phyloP scores from a whole-genome alignment of 2,329 filamentous ascomycete genomes.

The Ophiostoma ulmi region DNA sequence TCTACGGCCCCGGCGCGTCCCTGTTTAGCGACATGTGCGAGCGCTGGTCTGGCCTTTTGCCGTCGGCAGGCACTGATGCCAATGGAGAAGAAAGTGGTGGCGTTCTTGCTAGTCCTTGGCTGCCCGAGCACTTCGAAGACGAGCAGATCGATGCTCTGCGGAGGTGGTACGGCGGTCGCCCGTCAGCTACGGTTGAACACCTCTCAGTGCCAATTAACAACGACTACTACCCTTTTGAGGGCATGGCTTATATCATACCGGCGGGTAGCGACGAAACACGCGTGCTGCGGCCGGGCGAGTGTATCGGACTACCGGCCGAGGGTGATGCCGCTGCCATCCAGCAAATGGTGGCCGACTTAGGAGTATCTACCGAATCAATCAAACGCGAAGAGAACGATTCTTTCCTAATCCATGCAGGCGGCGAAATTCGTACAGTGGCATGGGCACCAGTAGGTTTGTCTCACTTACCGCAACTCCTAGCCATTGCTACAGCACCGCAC shows the following conservation, averaged over 20 bases:
- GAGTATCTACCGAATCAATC: not conserved
- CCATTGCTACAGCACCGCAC: conserved; percentile 48
- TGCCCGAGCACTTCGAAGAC: conserved; percentile 36
- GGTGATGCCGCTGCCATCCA: conserved; percentile 21
- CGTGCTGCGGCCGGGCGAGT: conserved; percentile 1
- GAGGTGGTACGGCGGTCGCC: conserved; percentile 30
- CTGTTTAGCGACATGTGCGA: not conserved
- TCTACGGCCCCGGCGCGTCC: conserved; percentile 7
- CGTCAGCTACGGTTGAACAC: not conserved
- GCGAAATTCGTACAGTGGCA: conserved; percentile 48
- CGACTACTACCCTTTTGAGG: not conserved
- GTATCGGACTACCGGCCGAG: conserved; percentile 12
- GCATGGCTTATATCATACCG: not conserved
- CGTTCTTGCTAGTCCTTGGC: conserved; percentile 39
- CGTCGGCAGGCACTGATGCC: not conserved
- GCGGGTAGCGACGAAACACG: not conserved
- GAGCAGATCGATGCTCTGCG: conserved; percentile 34
- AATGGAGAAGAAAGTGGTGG: conserved; percentile 26
- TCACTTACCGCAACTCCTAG: conserved; percentile 43
- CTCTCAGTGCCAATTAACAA: not conserved
- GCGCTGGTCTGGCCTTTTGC: conserved; percentile 9
- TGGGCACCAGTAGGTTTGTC: conserved; percentile 45
- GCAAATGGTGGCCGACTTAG: not conserved
- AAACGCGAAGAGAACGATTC: not conserved
- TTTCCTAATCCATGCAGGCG: conserved; percentile 44